Evolutionary conservation across 202 grass and related monocot species (phyloP).

Genomic region (Zoysia matrella): DNA sequence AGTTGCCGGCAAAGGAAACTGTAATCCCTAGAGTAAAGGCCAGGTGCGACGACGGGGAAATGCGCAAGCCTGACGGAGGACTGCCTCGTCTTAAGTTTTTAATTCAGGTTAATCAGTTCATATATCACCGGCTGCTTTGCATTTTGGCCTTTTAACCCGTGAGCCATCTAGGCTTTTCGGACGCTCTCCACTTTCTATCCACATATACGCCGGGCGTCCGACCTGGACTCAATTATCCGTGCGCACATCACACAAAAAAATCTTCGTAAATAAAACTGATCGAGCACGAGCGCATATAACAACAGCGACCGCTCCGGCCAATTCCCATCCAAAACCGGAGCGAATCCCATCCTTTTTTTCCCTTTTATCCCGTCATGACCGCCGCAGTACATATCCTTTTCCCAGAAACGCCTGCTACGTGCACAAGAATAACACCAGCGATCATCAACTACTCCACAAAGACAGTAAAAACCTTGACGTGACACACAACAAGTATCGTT

Average conservation of each 20-base stretch:
- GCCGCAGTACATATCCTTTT: not conserved
- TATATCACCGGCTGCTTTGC: not conserved
- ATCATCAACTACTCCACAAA: not conserved
- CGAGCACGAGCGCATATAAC: not conserved
- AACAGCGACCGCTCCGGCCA: not conserved
- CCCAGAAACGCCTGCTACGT: not conserved
- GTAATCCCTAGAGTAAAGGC: too few species aligned
- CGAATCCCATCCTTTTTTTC: not conserved
- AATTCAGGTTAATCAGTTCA: too few species aligned
- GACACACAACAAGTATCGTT: not conserved
- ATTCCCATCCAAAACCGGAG: not conserved
- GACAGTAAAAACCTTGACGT: not conserved
- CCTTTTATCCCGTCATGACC: not conserved
- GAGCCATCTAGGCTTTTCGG: not conserved
- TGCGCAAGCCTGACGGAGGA: too few species aligned
- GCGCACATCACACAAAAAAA: not conserved
- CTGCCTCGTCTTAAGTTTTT: too few species aligned
- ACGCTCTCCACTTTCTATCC: not conserved
- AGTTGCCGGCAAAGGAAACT: too few species aligned
- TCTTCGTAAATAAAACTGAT: not conserved
- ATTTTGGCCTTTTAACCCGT: not conserved
- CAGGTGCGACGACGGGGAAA: too few species aligned
- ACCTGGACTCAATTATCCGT: constrained; percentile 4
- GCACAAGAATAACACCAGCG: not conserved
- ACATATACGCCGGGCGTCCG: not conserved